Conservation (phyloP, 2,329 filamentous ascomycete species). For the Didymella lethalis region DNA sequence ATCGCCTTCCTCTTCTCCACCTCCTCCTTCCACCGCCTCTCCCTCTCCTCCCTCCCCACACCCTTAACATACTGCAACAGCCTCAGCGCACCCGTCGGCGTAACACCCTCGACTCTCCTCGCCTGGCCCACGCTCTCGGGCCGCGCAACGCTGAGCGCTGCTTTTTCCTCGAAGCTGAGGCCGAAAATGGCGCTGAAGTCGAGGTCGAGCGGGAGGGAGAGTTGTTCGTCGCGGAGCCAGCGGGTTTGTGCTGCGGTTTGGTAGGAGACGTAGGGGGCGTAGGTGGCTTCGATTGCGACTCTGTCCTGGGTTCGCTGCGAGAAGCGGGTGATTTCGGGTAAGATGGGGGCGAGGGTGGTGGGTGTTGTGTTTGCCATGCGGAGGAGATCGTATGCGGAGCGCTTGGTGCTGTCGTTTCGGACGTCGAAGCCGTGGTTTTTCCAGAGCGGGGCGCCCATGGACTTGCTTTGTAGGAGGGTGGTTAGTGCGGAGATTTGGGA, state of each 20-base stretch:
- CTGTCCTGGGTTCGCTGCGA: conserved; percentile 68
- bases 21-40: conserved; percentile 39
- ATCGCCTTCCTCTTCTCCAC: conserved; percentile 42
- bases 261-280: conserved; percentile 83
- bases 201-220: conserved; percentile 75
- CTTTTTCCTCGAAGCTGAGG: conserved; percentile 80
- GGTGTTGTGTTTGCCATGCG: conserved; percentile 66
- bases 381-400: conserved; percentile 81
- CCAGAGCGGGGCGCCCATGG: conserved; percentile 71
- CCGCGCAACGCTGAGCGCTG: conserved; percentile 71
- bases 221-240: conserved; percentile 77
- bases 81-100: conserved; percentile 59
- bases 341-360: conserved; percentile 62
- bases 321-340: conserved; percentile 66
- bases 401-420: conserved; percentile 69
- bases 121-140: conserved; percentile 92
- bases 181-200: conserved; percentile 79
- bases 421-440: conserved; percentile 72
- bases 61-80: conserved; percentile 70
- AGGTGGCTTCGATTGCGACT: conserved; percentile 81
- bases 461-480: conserved; percentile 64
- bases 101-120: conserved; percentile 81
- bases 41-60: conserved; percentile 45
- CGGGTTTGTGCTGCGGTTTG: conserved; percentile 72
- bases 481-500: conserved; percentile 73